Base-by-base conservation (phyloP, 1,284 basidiomycete genomes). In the Neonothopanus nambi region DNA sequence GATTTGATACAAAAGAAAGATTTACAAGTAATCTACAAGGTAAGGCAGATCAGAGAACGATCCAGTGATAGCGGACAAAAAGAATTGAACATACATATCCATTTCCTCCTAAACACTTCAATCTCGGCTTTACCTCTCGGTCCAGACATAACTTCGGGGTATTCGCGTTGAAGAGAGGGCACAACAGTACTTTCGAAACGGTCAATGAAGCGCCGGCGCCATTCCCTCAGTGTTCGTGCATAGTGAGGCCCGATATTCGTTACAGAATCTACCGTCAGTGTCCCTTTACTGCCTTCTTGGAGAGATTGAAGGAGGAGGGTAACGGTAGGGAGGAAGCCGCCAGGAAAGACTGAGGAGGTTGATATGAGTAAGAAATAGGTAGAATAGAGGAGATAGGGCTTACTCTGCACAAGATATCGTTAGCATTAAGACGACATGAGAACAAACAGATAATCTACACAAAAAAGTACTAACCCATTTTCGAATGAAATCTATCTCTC, bases 231-330 rank as follows among this genome's bases (percentile, higher is more conserved):
- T 5, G 91, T 92, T 4, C 89, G 79, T 2, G 89, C 81, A 66
- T 93, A 93, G 67, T 93, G 88, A 24, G 85, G 84, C 24, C 89
- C 90, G 59, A 92, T 91, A 69, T 91, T 91, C n/a, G 77, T 77
- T 5, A 91, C 75, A 13, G 83, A 84, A 59, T 92, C 90, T 35
- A 91, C 78, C 21, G 87, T 72, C 28, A 92, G 77, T 12, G 75
- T 74, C 20, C 83, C 82, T 21, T 76, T 65, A 1, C 84, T 77
- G 7, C 86, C 89, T 28, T 74, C 66, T 11, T 74, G 64, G 53
- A 89, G 70, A 4, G 81, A 78, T 48, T 80, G 71, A 12, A 85
- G 68, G 24, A 91, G 76, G 48, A 80, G 77, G 2, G 85, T 84
- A 7, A 91, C 70, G 0, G 84, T 85, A 3, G 90, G 90, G 8